Evolutionary conservation across 139 green algal genomes (phyloP).

Genomic region (Tetraselmis striata): DNA sequence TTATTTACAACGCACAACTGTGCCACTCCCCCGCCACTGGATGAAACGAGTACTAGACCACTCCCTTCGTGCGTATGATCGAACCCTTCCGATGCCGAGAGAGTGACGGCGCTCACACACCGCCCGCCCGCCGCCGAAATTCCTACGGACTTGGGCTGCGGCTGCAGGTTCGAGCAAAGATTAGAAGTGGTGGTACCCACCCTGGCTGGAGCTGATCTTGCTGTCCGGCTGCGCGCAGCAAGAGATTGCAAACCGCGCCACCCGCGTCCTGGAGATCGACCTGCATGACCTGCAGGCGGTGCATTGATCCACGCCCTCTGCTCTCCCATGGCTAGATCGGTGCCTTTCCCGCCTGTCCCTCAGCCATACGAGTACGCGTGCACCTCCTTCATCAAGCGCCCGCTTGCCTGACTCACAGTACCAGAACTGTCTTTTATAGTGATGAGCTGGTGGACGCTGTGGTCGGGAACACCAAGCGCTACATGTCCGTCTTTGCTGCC

Average conservation of each 20-base stretch:
- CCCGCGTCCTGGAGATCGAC: conserved; percentile 52
- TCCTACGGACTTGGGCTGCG: no score
- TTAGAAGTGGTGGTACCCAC: no score
- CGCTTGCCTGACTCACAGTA: no score
- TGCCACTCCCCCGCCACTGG: no score
- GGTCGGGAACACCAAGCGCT: conserved; percentile 71
- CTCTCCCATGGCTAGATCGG: background rate
- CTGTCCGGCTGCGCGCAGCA: conserved; percentile 63
- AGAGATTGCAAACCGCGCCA: conserved; percentile 76
- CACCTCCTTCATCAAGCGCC: conserved; percentile 1
- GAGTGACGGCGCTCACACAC: no score
- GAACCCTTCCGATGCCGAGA: no score
- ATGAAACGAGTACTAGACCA: no score
- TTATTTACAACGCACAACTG: no score
- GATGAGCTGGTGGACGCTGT: conserved; percentile 47
- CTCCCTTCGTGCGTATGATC: no score
- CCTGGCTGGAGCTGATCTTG: background rate
- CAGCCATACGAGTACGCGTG: conserved; percentile 1
- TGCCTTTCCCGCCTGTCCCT: background rate
- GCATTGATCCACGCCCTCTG: conserved; percentile 3
- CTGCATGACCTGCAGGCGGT: conserved; percentile 76
- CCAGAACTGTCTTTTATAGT: no score
- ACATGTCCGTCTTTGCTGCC: conserved; percentile 67
- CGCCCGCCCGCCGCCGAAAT: no score
- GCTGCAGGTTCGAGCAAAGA: no score